Evolutionary conservation across 805 yeast genomes (phyloP).

Genomic region (Zygoascus flipseniorum): DNA sequence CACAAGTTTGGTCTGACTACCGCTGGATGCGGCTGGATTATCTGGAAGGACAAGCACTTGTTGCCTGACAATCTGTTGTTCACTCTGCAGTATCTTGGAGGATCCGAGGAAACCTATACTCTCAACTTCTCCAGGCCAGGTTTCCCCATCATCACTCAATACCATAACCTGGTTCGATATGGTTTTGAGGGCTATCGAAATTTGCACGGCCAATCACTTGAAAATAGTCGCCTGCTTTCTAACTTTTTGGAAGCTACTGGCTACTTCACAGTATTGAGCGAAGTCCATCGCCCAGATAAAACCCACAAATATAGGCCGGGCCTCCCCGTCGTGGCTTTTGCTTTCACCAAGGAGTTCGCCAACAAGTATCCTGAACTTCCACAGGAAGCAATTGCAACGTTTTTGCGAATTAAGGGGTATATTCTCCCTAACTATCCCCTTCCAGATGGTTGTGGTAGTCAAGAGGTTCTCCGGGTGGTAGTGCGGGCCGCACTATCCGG

Average conservation of each 20-base stretch:
- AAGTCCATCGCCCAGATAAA: conserved; percentile 52
- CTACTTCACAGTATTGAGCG: conserved; percentile 65
- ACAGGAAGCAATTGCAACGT: conserved; percentile 61
- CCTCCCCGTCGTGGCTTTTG: conserved; percentile 84
- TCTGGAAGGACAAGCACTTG: conserved; percentile 60
- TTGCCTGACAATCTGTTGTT: conserved; percentile 69
- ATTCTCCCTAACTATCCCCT: conserved; percentile 85
- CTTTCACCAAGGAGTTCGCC: conserved; percentile 51
- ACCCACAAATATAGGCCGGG: conserved; percentile 53
- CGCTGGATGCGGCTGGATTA: conserved; percentile 89
- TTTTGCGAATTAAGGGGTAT: conserved; percentile 74
- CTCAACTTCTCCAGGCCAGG: conserved; percentile 91
- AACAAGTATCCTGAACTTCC: conserved; percentile 70
- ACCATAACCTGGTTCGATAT: conserved; percentile 63
- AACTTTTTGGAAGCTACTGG: conserved; percentile 54
- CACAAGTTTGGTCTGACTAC: conserved; percentile 88
- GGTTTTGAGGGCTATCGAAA: conserved; percentile 67
- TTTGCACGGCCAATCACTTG: conserved; percentile 52
- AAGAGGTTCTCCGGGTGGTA: conserved; percentile 77
- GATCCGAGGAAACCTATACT: conserved; percentile 77
- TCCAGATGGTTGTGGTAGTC: conserved; percentile 48
- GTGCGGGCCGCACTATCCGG: conserved; percentile 63
- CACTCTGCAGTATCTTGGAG: conserved; percentile 77
- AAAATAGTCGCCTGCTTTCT: conserved; percentile 62
- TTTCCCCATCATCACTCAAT: conserved; percentile 81